Conservation (phyloP, 164 flowering plant genomes). For the Vitis cinerea region DNA sequence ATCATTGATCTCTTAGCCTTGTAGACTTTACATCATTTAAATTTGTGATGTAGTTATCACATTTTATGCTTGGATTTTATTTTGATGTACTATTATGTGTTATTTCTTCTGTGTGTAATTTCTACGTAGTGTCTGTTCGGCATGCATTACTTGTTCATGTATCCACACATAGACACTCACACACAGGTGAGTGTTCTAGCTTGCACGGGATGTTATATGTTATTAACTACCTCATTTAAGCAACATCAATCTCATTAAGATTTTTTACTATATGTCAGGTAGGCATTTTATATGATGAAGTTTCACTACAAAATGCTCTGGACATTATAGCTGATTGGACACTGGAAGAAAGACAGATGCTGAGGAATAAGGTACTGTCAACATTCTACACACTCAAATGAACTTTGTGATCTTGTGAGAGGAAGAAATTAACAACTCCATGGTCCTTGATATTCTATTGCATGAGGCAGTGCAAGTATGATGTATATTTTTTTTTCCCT, state of each 20-base stretch:
- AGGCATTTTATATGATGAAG: slow-evolving; percentile 88
- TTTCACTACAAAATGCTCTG: slow-evolving; percentile 72
- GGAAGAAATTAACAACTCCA: background rate
- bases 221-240: background rate
- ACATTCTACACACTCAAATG: background rate
- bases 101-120: too few relatives aligned
- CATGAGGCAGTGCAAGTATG: too few relatives aligned
- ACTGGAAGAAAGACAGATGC: slow-evolving; percentile 83
- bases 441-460: background rate
- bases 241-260: background rate
- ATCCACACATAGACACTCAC: too few relatives aligned
- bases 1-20: too few relatives aligned
- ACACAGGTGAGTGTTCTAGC: background rate
- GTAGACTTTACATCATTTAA: too few relatives aligned
- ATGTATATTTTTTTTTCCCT: background rate
- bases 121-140: too few relatives aligned
- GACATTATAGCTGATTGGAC: slow-evolving; percentile 97
- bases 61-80: too few relatives aligned
- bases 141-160: background rate
- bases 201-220: background rate
- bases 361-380: slow-evolving; percentile 73
- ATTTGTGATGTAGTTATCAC: too few relatives aligned
- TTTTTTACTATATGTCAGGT: slow-evolving; percentile 53
- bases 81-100: too few relatives aligned
- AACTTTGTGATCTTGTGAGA: background rate